A percentile compares a stretch with the other conserved stretches of the same genome.
phyloP scores from a whole-genome alignment of 2,329 filamentous ascomycete species.

The Lithohypha guttulata region DNA sequence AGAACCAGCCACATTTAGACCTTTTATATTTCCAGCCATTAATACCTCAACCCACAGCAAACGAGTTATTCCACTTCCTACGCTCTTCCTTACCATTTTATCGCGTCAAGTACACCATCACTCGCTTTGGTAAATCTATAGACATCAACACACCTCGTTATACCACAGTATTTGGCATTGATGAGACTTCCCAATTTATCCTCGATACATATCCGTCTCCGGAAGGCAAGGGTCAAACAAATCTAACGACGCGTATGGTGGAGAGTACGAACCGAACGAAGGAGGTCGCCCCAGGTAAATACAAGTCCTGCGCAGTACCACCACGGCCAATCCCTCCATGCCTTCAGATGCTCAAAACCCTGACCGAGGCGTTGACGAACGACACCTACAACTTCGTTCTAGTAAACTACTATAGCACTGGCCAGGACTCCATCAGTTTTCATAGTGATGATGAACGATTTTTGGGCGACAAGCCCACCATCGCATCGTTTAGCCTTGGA shows the following conservation, averaged over 20 bases:
- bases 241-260: conserved; percentile 25
- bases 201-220: conserved; percentile 8
- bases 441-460: conserved; percentile 75
- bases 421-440: conserved; percentile 65
- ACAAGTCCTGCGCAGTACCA: conserved; percentile 36
- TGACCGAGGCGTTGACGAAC: conserved; percentile 56
- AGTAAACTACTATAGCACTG: conserved; percentile 74
- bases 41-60: conserved; percentile 46
- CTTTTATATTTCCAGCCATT: conserved; percentile 68
- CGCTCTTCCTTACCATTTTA: conserved; percentile 65
- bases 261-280: conserved; percentile 15
- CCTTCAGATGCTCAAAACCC: conserved; percentile 50
- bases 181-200: conserved; percentile 56
- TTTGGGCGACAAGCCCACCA: conserved; percentile 56
- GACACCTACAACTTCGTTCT: conserved; percentile 66
- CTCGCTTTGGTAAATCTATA: conserved; percentile 51
- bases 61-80: conserved; percentile 58
- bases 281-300: conserved; percentile 37
- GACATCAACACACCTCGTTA: conserved; percentile 53
- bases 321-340: conserved; percentile 63
- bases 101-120: conserved; percentile 62
- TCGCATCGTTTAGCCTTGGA: conserved; percentile 65
- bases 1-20: conserved; percentile 59
- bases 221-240: conserved; percentile 16
- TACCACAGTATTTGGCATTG: conserved; percentile 51